Evolutionary conservation across 352 stramenopile species (phyloP).

Genomic region (Phytophthora tubulina): DNA sequence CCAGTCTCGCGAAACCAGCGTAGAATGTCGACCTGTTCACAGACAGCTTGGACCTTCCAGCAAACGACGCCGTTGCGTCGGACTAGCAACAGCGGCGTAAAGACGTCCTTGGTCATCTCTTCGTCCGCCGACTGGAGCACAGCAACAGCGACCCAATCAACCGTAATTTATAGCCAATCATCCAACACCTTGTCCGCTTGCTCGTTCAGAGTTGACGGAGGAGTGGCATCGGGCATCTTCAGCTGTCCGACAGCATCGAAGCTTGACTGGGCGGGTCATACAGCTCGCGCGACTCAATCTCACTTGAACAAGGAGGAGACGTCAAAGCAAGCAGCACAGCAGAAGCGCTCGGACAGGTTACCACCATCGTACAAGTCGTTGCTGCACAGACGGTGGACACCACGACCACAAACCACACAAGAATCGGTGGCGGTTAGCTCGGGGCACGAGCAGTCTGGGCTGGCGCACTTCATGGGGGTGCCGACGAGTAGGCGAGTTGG

Average conservation of each 20-base stretch:
- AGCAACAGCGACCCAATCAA: no score
- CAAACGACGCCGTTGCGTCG: neutral
- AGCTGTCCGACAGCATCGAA: neutral
- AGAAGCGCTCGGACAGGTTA: neutral
- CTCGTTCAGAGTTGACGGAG: no score
- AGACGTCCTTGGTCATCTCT: neutral
- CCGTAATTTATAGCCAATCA: no score
- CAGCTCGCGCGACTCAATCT: neutral
- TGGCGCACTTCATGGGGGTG: no score
- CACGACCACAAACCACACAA: no score
- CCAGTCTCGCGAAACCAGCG: constrained; percentile 6
- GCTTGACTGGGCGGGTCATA: no score
- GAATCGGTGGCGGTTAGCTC: no score
- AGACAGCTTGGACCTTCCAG: neutral
- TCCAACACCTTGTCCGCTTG: neutral
- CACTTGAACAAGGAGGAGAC: neutral
- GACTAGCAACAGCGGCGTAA: neutral
- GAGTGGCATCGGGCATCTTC: neutral
- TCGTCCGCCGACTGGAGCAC: neutral
- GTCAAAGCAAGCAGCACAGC: neutral
- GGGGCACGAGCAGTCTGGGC: no score
- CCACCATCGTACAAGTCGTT: neutral
- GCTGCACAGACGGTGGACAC: no score
- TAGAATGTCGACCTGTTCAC: constrained; percentile 3
- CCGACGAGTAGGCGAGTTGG: no score